Evolutionary conservation across 129 eudicot species (phyloP).

Genomic region (Glebionis coronaria): DNA sequence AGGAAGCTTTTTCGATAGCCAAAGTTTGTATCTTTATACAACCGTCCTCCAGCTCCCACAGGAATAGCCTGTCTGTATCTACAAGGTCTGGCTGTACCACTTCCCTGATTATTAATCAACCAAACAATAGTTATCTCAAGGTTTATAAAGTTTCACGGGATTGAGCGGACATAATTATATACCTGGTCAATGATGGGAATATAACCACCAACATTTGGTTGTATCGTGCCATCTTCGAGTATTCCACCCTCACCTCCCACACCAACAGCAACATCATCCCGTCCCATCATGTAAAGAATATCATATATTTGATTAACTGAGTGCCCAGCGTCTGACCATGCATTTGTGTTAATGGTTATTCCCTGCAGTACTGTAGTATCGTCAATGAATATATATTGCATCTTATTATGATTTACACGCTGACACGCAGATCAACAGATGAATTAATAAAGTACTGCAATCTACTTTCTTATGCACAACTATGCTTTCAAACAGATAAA

Average conservation of each 20-base stretch:
- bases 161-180: neutral
- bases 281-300: conserved; percentile 81
- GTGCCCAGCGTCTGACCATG: conserved; percentile 86
- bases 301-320: conserved; percentile 85
- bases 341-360: conserved; percentile 63
- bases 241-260: conserved; percentile 95
- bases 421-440: too few relatives aligned
- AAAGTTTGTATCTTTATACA: conserved; percentile 66
- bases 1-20: conserved; percentile 78
- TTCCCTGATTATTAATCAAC: conserved; percentile 42
- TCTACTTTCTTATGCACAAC: too few relatives aligned
- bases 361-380: conserved; percentile 43
- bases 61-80: conserved; percentile 88
- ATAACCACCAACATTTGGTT: conserved; percentile 85
- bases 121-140: conserved; percentile 4
- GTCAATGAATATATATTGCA: too few relatives aligned
- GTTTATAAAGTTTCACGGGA: neutral
- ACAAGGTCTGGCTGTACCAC: conserved; percentile 71
- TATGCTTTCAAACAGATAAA: too few relatives aligned
- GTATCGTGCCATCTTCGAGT: conserved; percentile 58
- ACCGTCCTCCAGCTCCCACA: conserved; percentile 60
- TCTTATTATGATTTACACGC: too few relatives aligned
- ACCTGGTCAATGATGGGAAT: conserved; percentile 97
- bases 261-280: conserved; percentile 85
- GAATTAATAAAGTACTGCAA: too few relatives aligned